phyloP scores from a whole-genome alignment of 73 alveolate genomes.

The Paramecium tetraurelia region DNA sequence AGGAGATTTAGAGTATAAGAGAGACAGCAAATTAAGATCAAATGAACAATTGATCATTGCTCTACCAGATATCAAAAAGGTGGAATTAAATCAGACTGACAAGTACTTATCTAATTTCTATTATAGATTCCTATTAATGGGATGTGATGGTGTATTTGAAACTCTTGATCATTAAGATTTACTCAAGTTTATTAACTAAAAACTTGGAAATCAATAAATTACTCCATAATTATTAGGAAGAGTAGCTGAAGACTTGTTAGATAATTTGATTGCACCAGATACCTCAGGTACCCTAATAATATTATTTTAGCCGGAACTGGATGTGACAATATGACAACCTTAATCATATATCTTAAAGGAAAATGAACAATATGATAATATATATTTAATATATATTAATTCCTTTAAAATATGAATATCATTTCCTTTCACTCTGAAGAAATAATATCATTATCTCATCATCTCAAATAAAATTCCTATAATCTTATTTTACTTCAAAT shows the following conservation, averaged over 20 bases:
- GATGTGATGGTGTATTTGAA: conserved; percentile 46
- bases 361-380: conserved; percentile 10
- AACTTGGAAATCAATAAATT: background rate
- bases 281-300: conserved; percentile 9
- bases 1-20: conserved; percentile 93
- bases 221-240: background rate
- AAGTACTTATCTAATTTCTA: background rate
- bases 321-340: conserved; percentile 65
- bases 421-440: background rate
- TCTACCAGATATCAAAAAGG: conserved; percentile 52
- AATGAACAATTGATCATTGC: conserved; percentile 58
- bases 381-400: background rate
- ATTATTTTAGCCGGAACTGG: conserved; percentile 53
- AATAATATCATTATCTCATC: background rate
- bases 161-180: conserved; percentile 30
- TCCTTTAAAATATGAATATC: background rate
- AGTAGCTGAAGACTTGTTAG: conserved; percentile 39
- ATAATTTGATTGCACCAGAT: conserved; percentile 55
- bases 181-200: conserved; percentile 8
- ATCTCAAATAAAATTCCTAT: background rate
- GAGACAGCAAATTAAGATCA: background rate
- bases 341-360: conserved; percentile 52
- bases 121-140: conserved; percentile 45
- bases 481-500: background rate
- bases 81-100: background rate